These are phyloP conservation scores for Dittrichia graveolens DNA, from an alignment of 129 eudicot genomes.

Conservation along the genomic window DNA sequence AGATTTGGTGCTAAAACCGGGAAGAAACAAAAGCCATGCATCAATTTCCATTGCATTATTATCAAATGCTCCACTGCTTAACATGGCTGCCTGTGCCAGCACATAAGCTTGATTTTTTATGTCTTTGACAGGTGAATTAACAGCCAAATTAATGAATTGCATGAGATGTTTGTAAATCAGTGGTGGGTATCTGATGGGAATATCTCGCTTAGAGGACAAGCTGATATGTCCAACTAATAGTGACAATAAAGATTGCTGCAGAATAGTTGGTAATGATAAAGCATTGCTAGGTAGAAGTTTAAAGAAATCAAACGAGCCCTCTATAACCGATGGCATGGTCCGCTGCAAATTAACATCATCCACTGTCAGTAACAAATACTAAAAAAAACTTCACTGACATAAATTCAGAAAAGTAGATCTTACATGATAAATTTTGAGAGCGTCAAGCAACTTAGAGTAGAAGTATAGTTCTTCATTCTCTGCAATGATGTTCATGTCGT, in stretches of 20 bases:
- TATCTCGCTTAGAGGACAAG: constrained; percentile 45
- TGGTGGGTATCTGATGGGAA: constrained; percentile 47
- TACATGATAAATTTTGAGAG: constrained; percentile 72
- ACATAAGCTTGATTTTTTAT: constrained; percentile 75
- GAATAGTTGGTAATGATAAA: constrained; percentile 58
- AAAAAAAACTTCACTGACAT: neutral
- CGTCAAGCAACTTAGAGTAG: constrained; percentile 77
- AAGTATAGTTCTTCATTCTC: constrained; percentile 62
- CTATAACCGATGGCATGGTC: constrained; percentile 58
- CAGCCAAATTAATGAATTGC: constrained; percentile 53
- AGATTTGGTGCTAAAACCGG: constrained; percentile 49
- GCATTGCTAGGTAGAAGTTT: constrained; percentile 69
- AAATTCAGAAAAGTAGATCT: constrained; percentile 32
- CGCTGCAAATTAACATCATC: constrained; percentile 52
- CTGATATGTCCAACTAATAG: constrained; percentile 68
- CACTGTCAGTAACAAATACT: constrained; percentile 18
- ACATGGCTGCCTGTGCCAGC: constrained; percentile 84
- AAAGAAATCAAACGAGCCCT: constrained; percentile 80
- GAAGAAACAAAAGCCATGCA: constrained; percentile 83
- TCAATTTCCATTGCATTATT: constrained; percentile 58
- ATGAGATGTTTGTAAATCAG: constrained; percentile 71
- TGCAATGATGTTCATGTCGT: constrained; percentile 22
- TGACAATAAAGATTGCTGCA: constrained; percentile 74
- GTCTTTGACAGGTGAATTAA: constrained; percentile 58
- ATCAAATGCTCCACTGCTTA: constrained; percentile 95